Evolutionary conservation across 1,284 basidiomycete genomes (phyloP), one percentile per base, ranked within the genome.

Genomic region (Leucoagaricus sp.): DNA sequence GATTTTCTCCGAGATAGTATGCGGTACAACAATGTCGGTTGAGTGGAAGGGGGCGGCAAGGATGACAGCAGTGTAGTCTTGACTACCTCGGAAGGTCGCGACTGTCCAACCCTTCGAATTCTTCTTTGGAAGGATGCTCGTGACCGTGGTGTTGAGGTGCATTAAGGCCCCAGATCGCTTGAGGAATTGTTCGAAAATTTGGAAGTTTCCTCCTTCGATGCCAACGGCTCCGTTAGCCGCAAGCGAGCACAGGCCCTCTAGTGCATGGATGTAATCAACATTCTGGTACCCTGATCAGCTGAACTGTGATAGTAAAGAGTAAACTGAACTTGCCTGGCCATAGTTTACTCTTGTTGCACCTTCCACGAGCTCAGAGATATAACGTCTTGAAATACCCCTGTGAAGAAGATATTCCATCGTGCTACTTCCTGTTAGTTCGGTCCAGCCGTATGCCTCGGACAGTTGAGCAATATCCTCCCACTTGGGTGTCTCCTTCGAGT

Each of bases 281-380:
- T 95, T 85, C 80, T 91, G 54, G 28, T 42, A 49, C 58, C n/a
- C 17, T 38, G 7, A 42, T 50, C 34, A 41, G 29, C 19, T 31
- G 45, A 36, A 38, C 34, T 40, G 10, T 6, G 29, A 29, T 41
- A 33, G 56, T 54, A 4, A 36, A 34, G 28, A 53, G 33, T 29
- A 42, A 34, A 44, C n/a, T 42, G 13, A 10, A 61, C 79, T 55
- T 62, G 89, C 91, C 76, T 91, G 89, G 23, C 86, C 93, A 66
- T 96, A 96, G 71, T 98, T 98, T 45, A 95, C 93, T 17, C 94
- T 80, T 7, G 93, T 93, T 3, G 87, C 85, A 2, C 86, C 89
- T 60, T 94, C 93, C 48, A 96, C 80, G 51, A 97, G 73, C 72
- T 99, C 96, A 41, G 80, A 76, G 5, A 84, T 79, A 72, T 87